Evolutionary conservation across 1,139 yeast genomes (phyloP), one percentile per base, ranked within the genome.

Genomic region (Zhuliangozyma blackwelliae): DNA sequence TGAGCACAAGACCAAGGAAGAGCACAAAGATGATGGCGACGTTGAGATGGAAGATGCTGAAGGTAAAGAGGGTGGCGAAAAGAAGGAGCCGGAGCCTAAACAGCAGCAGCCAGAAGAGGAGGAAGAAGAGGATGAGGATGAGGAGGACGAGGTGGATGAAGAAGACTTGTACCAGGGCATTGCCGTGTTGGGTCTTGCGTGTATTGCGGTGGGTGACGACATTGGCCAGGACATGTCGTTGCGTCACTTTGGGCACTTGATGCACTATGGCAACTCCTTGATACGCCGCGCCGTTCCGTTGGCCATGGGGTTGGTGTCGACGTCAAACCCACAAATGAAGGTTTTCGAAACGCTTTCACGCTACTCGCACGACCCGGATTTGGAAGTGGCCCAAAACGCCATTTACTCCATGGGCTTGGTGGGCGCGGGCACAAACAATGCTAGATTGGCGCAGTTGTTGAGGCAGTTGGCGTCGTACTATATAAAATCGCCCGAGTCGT

Each of bases 391-490:
- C 5, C 84, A 84, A 59, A 94, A 90, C 57, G 90, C 98, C 23
- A 90, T 92, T 45, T 90, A 87, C 55, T 82, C 96, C 31, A 90
- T 94, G 98, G 98, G 99, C 40, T 67, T 94, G 46, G 96, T 92
- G 48, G 98, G 98, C 56, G 94, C 97, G 23, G 99, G 99, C 65
- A 94, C 98, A 28, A 90, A 92, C 64, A 94, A 94, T 59, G 98
- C 99, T 7, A 84, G 99, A 68, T 74, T 94, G 49, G 97, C 97
- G 2, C 98, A 92, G 67, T 72, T 94, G 48, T 75, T 94, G 54
- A 79, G 98, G 61, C 97, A 92, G 62, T 75, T 94, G 53, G 97
- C 98, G 2, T 81, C 88, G 38, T 94, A 94, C 62, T 94, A 94
- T 59, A 77, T 86, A 42, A 86, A 92, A 55, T 95, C 94, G 39